Percentiles rank a stretch among this genome's conserved stretches.
Conservation (phyloP, 2,329 filamentous ascomycete genomes). For the Leptographium lundbergii region DNA sequence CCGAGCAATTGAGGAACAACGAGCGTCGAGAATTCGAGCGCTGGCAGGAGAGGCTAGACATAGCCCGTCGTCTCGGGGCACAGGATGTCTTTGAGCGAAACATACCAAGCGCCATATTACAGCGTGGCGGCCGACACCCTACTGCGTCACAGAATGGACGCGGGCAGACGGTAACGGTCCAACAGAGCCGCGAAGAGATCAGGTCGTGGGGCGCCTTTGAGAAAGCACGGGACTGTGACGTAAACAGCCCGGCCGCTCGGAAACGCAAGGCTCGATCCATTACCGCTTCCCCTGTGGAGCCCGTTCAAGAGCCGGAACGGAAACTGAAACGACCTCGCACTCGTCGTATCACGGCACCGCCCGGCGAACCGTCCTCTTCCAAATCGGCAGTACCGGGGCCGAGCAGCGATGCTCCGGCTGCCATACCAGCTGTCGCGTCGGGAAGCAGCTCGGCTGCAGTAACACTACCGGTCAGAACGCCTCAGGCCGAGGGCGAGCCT, state of each 20-base stretch:
- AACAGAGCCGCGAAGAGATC: constrained; percentile 68
- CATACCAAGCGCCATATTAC: constrained; percentile 43
- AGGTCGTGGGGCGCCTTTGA: constrained; percentile 87
- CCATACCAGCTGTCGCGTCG: neutral
- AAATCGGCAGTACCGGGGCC: constrained; percentile 3
- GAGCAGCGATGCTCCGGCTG: neutral
- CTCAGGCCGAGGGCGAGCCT: constrained; percentile 25
- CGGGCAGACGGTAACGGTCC: constrained; percentile 20
- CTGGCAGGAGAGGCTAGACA: constrained; percentile 75
- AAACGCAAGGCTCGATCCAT: constrained; percentile 65
- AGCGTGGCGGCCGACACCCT: constrained; percentile 39
- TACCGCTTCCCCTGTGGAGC: constrained; percentile 58
- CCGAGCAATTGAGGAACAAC: constrained; percentile 39
- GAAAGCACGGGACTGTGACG: constrained; percentile 59
- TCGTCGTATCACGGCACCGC: constrained; percentile 43
- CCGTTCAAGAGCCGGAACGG: constrained; percentile 59
- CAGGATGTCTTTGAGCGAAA: constrained; percentile 57
- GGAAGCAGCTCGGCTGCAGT: neutral
- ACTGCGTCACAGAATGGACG: constrained; percentile 26
- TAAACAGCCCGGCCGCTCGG: constrained; percentile 35
- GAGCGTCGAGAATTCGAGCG: constrained; percentile 47
- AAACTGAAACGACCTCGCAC: constrained; percentile 82
- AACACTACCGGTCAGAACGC: neutral
- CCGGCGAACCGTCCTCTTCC: constrained; percentile 29
- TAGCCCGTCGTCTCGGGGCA: constrained; percentile 69